Evolutionary conservation across 176 grass and related monocot species (phyloP), one percentile per base, ranked within the genome.

Genomic region (Paspalum notatum): DNA sequence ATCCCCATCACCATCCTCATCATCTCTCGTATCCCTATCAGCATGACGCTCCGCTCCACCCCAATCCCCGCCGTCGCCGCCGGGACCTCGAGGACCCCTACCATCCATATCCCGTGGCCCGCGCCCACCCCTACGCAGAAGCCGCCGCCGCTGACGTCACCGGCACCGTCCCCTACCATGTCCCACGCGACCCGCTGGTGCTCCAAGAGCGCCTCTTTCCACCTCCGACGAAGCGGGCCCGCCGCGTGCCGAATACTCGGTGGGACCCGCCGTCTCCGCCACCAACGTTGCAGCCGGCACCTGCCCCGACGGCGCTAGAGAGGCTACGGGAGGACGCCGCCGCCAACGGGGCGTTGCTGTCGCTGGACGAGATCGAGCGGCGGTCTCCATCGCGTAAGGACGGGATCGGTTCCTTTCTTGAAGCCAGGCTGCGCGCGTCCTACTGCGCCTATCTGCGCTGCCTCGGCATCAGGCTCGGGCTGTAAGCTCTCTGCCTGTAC

Each of bases 281-380:
- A 40, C 25, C 40, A 21, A 44, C 64, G 64, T 25, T 12, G 25
- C 76, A 12, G 68, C 10, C 20, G 66, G 41, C 21, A 15, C 43
- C 43, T 41, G 15, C 44, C 10, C 58, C 11, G 8, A 16, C n/a
- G 12, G 43, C 22, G 22, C 74, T 42, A 26, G 39, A 7, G 15
- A 81, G 62, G 24, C 32, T 14, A 39, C 24, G 15, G 20, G 66
- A 74, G 25, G 84, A 52, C n/a, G 80, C 60, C 20, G 74, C 18
- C 8, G 17, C 7, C 40, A 41, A 40, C 6, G 66, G n/a, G 49
- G 64, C 79, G n/a, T 74, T 93, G 39, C 47, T 93, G 10, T 87
- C 87, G n/a, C 80, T 84, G 56, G 82, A 79, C 55, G 91, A 90
- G 85, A 87, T 93, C 62, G 91, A 93, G 85, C 79, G 85, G 64